Conservation (phyloP, 2,329 filamentous ascomycete species). For the Biscogniauxia mediterranea region DNA sequence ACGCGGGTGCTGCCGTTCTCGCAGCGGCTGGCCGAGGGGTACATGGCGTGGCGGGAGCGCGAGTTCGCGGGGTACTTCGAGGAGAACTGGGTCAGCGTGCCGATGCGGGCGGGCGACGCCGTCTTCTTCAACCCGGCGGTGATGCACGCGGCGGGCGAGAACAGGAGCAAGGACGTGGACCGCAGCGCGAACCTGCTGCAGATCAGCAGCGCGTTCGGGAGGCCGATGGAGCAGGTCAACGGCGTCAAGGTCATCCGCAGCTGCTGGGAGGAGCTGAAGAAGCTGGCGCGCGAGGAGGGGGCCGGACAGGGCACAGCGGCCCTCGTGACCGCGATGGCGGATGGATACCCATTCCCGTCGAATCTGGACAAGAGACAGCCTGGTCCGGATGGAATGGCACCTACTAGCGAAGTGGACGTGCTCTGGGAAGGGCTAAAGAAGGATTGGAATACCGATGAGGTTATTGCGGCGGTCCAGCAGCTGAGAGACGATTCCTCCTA, state of each 20-base stretch:
- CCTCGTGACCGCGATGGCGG: conserved; percentile 43
- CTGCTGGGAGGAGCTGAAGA: conserved; percentile 41
- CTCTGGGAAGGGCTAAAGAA: conserved; percentile 9
- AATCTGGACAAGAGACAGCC: conserved; percentile 55
- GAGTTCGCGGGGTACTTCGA: conserved; percentile 56
- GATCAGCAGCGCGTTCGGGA: conserved; percentile 60
- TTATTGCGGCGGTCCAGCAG: conserved; percentile 8
- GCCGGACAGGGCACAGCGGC: conserved; percentile 4
- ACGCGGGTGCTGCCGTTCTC: conserved; percentile 61
- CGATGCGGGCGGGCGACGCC: conserved; percentile 55
- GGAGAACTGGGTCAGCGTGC: conserved; percentile 49
- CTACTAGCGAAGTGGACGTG: conserved; percentile 24
- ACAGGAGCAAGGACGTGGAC: conserved; percentile 45
- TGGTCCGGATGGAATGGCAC: conserved; percentile 53
- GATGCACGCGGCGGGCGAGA: conserved; percentile 62
- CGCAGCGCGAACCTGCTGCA: conserved; percentile 62
- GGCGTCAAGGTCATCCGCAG: conserved; percentile 44
- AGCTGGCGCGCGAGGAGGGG: conserved; percentile 5
- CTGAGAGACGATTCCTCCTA: conserved; percentile 8
- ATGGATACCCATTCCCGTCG: conserved; percentile 58
- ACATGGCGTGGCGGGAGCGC: conserved; percentile 52
- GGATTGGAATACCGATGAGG: conserved; percentile 12
- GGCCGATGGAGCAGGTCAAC: conserved; percentile 62
- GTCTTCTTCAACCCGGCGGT: conserved; percentile 64
- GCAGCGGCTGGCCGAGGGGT: conserved; percentile 56